Evolutionary conservation across 495 filamentous ascomycete genomes (phyloP).

Genomic region (Endocarpon pusillum): DNA sequence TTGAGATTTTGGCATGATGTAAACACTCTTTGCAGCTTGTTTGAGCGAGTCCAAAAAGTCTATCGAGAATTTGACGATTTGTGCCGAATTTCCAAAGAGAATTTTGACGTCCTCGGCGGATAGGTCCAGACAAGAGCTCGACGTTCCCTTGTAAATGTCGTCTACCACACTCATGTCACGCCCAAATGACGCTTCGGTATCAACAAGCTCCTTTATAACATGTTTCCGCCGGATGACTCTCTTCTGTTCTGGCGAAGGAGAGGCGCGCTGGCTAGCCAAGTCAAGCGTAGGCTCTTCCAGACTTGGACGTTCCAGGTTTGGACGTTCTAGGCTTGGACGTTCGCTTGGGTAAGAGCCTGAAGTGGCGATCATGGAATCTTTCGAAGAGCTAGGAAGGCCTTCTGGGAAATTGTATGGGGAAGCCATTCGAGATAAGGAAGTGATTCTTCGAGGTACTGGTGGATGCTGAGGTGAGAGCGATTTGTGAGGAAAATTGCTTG

Average conservation of each 20-base stretch:
- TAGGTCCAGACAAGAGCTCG: slow-evolving; percentile 62
- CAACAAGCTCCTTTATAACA: slow-evolving; percentile 76
- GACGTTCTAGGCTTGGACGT: slow-evolving; percentile 18
- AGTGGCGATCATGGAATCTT: background rate
- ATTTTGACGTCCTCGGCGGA: slow-evolving; percentile 66
- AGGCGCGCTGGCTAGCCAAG: slow-evolving; percentile 13
- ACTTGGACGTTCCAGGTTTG: slow-evolving; percentile 16
- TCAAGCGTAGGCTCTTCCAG: slow-evolving; percentile 12
- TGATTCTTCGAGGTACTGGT: slow-evolving; percentile 1
- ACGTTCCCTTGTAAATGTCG: slow-evolving; percentile 94
- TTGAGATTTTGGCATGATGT: slow-evolving; percentile 40
- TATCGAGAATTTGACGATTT: slow-evolving; percentile 70
- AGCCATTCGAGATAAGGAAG: background rate
- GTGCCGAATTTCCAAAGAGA: slow-evolving; percentile 78
- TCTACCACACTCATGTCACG: slow-evolving; percentile 91
- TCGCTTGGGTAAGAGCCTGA: slow-evolving; percentile 10
- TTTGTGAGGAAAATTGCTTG: slow-evolving; percentile 14
- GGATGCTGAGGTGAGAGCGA: slow-evolving; percentile 34
- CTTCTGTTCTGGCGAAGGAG: slow-evolving; percentile 37
- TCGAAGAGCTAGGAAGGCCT: too few relatives aligned
- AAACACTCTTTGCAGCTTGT: slow-evolving; percentile 54
- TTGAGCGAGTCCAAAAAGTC: slow-evolving; percentile 63
- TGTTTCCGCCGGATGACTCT: slow-evolving; percentile 49
- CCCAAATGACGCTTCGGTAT: slow-evolving; percentile 75
- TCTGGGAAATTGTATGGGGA: too few relatives aligned